phyloP scores from a whole-genome alignment of 1,284 basidiomycete genomes.

The Inonotus obliquus region DNA sequence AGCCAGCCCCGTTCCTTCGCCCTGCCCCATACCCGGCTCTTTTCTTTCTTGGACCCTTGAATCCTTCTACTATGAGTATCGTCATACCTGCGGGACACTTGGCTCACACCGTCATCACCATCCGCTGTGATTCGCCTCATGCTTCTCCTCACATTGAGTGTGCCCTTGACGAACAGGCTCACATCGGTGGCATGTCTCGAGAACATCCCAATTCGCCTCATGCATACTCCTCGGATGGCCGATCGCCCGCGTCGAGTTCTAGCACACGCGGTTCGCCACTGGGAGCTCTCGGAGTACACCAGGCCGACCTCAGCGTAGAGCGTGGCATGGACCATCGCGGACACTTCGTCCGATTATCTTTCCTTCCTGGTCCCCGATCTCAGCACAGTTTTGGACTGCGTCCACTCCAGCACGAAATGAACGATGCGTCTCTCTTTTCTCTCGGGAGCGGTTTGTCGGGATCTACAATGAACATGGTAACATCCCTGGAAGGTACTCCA shows the following conservation, averaged over 20 bases:
- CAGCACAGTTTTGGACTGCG: neutral
- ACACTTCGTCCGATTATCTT: slow-evolving; percentile 17
- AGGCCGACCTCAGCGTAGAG: slow-evolving; percentile 15
- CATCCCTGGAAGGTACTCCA: neutral
- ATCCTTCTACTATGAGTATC: slow-evolving; percentile 12
- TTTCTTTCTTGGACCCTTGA: neutral
- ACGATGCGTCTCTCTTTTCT: slow-evolving; percentile 6
- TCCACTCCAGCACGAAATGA: neutral
- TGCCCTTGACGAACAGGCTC: slow-evolving; percentile 16
- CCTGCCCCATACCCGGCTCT: neutral
- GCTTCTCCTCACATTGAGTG: slow-evolving; percentile 18
- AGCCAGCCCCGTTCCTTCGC: neutral
- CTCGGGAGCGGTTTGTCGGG: neutral
- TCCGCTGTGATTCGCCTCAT: slow-evolving; percentile 12
- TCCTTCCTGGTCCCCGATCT: slow-evolving; percentile 1
- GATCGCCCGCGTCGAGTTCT: neutral
- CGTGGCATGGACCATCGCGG: slow-evolving; percentile 17
- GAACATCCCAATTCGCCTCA: neutral
- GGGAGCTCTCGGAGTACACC: neutral
- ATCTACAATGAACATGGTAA: neutral
- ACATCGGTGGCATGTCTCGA: neutral
- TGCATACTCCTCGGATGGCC: slow-evolving; percentile 3
- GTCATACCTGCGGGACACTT: slow-evolving; percentile 17
- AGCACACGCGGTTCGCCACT: neutral
- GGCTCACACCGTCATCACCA: slow-evolving; percentile 14